Percentiles rank a stretch among this genome's conserved stretches.
Conservation (phyloP, 2,329 filamentous ascomycete genomes). For the Microcyclosporella mali region DNA sequence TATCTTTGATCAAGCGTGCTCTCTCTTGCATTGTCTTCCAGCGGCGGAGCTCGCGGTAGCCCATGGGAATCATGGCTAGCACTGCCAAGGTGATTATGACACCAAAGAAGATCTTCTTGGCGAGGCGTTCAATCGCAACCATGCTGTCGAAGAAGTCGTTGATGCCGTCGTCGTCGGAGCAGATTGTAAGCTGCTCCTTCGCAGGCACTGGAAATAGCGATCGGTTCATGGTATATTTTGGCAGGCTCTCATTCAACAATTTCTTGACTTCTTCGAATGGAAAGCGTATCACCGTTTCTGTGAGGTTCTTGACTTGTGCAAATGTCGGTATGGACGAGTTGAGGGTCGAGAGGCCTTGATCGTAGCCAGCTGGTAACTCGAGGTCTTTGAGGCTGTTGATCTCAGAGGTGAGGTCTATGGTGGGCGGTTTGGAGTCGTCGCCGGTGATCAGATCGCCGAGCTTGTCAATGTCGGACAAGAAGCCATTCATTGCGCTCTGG, state of each 20-base stretch:
- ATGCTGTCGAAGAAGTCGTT: constrained; percentile 75
- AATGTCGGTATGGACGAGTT: constrained; percentile 79
- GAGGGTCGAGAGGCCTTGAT: constrained; percentile 60
- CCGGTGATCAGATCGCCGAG: constrained; percentile 36
- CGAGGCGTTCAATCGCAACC: constrained; percentile 58
- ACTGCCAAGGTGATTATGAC: constrained; percentile 66
- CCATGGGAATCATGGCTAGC: constrained; percentile 70
- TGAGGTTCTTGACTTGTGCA: constrained; percentile 73
- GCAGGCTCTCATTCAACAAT: constrained; percentile 64
- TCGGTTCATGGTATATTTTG: constrained; percentile 70
- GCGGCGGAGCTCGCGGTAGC: constrained; percentile 69
- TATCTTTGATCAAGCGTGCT: constrained; percentile 57
- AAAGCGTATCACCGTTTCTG: constrained; percentile 63
- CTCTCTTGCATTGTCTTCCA: constrained; percentile 69
- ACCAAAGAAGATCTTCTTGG: constrained; percentile 69
- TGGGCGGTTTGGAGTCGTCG: constrained; percentile 40
- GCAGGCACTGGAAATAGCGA: constrained; percentile 73
- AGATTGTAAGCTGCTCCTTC: constrained; percentile 80
- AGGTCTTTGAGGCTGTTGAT: constrained; percentile 64
- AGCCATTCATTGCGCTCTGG: constrained; percentile 50
- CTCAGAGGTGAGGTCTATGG: constrained; percentile 59
- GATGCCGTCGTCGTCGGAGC: constrained; percentile 76
- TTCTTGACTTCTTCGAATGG: constrained; percentile 78
- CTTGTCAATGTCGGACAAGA: constrained; percentile 46
- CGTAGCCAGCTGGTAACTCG: constrained; percentile 61